Conservation (phyloP, 2,329 filamentous ascomycete genomes). For the Rhexocercosporidium sp. region DNA sequence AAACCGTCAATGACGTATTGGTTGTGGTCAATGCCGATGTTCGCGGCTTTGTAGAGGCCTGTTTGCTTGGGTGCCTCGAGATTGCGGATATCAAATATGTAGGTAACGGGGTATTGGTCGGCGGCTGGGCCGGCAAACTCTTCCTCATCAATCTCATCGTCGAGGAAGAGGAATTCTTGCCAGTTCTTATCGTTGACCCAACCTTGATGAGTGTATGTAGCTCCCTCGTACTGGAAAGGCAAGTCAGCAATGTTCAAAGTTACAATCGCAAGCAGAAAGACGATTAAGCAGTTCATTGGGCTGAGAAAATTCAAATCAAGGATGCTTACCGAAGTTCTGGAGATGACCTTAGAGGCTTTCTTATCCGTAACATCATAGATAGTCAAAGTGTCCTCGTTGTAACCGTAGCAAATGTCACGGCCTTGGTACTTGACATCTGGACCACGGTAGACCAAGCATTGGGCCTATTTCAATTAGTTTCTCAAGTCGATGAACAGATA, state of each 20-base stretch:
- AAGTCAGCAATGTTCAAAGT: not conserved
- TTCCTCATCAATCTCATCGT: conserved; percentile 48
- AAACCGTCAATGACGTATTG: conserved; percentile 51
- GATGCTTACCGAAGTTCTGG: conserved; percentile 44
- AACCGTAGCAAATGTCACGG: conserved; percentile 32
- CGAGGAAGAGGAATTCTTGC: conserved; percentile 24
- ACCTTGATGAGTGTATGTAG: conserved; percentile 57
- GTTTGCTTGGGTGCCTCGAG: conserved; percentile 49
- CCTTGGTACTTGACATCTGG: conserved; percentile 32
- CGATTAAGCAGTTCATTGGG: too few species aligned
- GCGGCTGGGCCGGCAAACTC: conserved; percentile 46
- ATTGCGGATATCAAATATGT: conserved; percentile 53
- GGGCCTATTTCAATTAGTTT: conserved; percentile 48
- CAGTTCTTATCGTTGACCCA: conserved; percentile 33
- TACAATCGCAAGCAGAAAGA: not conserved
- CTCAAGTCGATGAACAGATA: not conserved
- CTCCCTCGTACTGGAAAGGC: conserved; percentile 49
- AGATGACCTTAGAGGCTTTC: conserved; percentile 47
- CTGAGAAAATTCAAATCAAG: not conserved
- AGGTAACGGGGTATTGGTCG: conserved; percentile 54
- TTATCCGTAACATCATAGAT: conserved; percentile 51
- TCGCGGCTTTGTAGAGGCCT: conserved; percentile 47
- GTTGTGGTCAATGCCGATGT: conserved; percentile 52
- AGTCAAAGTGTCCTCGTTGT: conserved; percentile 46
- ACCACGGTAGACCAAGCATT: conserved; percentile 41